Conservation (phyloP, 495 filamentous ascomycete genomes). For the Neurospora sp. region DNA sequence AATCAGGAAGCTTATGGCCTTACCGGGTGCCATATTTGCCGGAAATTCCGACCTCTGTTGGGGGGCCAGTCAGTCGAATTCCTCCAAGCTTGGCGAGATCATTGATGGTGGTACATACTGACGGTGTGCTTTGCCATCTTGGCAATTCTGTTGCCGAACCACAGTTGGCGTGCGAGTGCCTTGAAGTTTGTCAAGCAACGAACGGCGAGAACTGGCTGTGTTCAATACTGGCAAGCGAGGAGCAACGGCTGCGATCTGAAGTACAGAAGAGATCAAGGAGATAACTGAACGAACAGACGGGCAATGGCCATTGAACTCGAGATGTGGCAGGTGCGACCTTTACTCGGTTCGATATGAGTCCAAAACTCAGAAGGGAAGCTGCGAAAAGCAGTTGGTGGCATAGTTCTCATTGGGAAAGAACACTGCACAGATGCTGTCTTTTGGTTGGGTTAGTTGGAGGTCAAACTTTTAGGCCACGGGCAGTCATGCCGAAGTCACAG, state of each 20-base stretch:
- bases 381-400: background rate
- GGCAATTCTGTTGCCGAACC: background rate
- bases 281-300: background rate
- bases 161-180: background rate
- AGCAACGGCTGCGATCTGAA: background rate
- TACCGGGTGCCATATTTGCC: constrained; percentile 11
- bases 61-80: background rate
- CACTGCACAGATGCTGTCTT: background rate
- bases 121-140: constrained; percentile 12
- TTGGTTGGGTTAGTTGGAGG: no score
- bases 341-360: background rate
- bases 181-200: background rate
- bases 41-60: constrained; percentile 12
- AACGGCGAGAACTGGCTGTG: background rate
- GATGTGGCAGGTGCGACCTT: background rate
- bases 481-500: no score
- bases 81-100: background rate
- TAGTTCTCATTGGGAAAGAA: background rate
- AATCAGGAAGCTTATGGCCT: background rate
- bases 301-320: background rate
- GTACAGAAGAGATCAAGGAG: background rate
- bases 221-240: background rate
- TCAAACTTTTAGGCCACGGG: no score
- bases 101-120: background rate
- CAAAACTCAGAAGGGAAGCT: background rate